These are phyloP conservation scores for Orbilia javanica DNA, from an alignment of 2,329 filamentous ascomycete species.

Conservation along the genomic window DNA sequence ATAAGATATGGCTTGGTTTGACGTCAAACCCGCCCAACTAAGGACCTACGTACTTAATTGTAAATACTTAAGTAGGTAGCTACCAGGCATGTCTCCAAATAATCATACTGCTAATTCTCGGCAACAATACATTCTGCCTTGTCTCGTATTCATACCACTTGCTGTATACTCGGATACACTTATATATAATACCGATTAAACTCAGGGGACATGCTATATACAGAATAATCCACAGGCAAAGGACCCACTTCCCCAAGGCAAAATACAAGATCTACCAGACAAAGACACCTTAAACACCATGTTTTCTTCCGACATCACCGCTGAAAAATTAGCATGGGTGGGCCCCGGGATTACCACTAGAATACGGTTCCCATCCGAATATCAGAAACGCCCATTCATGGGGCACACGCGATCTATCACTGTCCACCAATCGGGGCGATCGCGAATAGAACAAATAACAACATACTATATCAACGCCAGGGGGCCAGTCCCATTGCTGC, in stretches of 20 bases:
- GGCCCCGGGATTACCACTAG: not conserved
- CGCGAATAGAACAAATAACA: not conserved
- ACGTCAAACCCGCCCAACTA: not conserved
- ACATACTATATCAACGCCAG: not conserved
- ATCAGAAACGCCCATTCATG: not conserved
- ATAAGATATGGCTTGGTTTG: no score
- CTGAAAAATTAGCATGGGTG: not conserved
- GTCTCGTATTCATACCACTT: not conserved
- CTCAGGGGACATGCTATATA: slow-evolving; percentile 4
- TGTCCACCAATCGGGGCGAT: no score
- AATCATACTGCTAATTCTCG: no score
- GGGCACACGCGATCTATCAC: not conserved
- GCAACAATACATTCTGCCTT: no score
- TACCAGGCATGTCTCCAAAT: no score
- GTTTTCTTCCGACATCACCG: not conserved
- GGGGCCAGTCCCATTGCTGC: not conserved
- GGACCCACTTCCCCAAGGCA: not conserved
- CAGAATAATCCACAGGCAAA: not conserved
- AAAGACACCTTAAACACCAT: slow-evolving; percentile 17
- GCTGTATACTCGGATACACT: not conserved
- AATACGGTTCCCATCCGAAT: not conserved
- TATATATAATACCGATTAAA: not conserved
- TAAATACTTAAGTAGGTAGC: no score
- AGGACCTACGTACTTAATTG: not conserved
- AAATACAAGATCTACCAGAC: not conserved